Evolutionary conservation across 2,329 filamentous ascomycete genomes (phyloP).

Genomic region (Trichophyton verrucosum): DNA sequence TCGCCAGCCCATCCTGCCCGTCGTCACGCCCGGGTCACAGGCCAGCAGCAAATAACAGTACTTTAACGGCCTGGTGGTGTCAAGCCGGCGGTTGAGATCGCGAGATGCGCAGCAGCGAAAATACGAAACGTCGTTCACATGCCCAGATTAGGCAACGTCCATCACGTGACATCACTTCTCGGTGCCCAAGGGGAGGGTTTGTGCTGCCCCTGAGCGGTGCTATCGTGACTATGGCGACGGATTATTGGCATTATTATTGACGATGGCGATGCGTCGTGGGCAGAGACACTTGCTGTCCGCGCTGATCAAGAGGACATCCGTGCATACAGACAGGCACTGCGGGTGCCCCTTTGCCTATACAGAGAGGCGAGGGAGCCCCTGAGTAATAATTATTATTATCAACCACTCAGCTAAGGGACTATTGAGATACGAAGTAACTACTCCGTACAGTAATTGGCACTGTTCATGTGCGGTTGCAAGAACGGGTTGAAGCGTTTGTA

Average conservation of each 20-base stretch:
- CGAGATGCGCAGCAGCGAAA: neutral
- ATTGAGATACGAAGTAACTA: no score
- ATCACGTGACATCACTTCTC: neutral
- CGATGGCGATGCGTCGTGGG: no score
- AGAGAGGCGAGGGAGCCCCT: neutral
- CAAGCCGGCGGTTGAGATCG: neutral
- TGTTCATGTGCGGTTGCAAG: neutral
- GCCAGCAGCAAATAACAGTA: neutral
- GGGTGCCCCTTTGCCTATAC: neutral
- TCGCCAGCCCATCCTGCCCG: neutral
- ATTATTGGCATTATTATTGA: no score
- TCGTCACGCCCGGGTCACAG: neutral
- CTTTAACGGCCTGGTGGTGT: neutral
- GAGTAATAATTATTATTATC: neutral
- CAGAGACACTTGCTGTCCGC: neutral
- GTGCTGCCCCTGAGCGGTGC: neutral
- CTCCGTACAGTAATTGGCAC: neutral
- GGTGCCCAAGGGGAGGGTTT: neutral
- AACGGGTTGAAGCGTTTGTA: neutral
- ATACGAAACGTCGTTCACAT: neutral
- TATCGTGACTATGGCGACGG: neutral
- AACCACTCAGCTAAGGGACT: neutral
- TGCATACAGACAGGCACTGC: neutral
- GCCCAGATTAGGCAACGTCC: neutral
- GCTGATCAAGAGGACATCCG: neutral